A percentile compares a stretch with the other conserved stretches of the same genome.
phyloP scores from a whole-genome alignment of 768 basidiomycete species.

The Lentinula boryana region DNA sequence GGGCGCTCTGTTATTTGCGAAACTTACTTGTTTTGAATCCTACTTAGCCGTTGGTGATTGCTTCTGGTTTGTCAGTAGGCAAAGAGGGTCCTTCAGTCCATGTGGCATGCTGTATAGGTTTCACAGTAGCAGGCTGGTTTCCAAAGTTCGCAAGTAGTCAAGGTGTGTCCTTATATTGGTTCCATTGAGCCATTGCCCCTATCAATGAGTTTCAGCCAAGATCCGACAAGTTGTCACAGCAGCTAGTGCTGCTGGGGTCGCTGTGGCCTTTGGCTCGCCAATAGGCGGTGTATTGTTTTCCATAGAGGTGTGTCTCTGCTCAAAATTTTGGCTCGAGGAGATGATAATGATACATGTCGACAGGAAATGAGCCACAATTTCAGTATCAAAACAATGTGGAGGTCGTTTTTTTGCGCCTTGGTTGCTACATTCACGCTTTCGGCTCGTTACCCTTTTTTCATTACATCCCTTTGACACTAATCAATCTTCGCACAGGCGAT shows the following conservation, averaged over 20 bases:
- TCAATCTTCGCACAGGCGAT: slow-evolving; percentile 56
- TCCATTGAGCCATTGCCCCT: slow-evolving; percentile 1
- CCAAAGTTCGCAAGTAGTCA: slow-evolving; percentile 80
- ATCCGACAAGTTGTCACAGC: slow-evolving; percentile 91
- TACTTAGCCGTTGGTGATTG: slow-evolving; percentile 87
- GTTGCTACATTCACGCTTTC: slow-evolving; percentile 95
- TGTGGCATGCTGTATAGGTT: slow-evolving; percentile 91
- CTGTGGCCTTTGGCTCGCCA: slow-evolving; percentile 96
- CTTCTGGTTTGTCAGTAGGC: slow-evolving; percentile 93
- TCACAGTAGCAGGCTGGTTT: slow-evolving; percentile 83
- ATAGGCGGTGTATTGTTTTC: slow-evolving; percentile 98
- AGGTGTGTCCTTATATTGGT: slow-evolving; percentile 40
- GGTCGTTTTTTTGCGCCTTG: slow-evolving; percentile 94
- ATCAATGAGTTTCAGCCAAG: slow-evolving; percentile 42
- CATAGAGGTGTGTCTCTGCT: slow-evolving; percentile 65
- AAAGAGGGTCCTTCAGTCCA: slow-evolving; percentile 99
- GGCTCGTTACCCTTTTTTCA: slow-evolving; percentile 43
- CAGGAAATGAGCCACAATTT: slow-evolving; percentile 99
- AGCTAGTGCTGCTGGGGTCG: slow-evolving; percentile 95
- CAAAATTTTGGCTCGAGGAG: background rate
- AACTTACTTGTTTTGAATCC: slow-evolving; percentile 8
- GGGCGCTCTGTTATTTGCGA: slow-evolving; percentile 19
- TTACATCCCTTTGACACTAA: slow-evolving; percentile 3
- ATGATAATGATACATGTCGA: background rate
- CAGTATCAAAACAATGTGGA: slow-evolving; percentile 98